Evolutionary conservation across 441 rosid species (phyloP).

Genomic region (Gossypium davidsonii): DNA sequence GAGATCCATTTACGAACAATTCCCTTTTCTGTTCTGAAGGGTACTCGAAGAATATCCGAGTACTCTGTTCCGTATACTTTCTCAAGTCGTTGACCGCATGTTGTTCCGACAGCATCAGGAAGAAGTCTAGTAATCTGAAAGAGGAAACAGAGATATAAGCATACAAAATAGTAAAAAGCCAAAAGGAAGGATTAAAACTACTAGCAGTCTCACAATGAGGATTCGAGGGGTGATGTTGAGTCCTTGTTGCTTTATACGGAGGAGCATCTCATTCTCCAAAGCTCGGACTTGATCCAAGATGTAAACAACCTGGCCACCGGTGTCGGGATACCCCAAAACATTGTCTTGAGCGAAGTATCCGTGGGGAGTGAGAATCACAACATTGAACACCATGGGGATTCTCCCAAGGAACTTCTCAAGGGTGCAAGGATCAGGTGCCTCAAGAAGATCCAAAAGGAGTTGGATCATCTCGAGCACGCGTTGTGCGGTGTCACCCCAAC

Average conservation of each 20-base stretch:
- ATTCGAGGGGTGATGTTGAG: conserved; percentile 85
- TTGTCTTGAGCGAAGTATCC: conserved; percentile 86
- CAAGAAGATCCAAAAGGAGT: conserved; percentile 75
- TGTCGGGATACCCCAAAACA: conserved; percentile 94
- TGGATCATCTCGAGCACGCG: conserved; percentile 65
- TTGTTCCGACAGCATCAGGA: conserved; percentile 94
- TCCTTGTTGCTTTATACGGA: conserved; percentile 84
- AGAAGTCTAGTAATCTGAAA: conserved; percentile 75
- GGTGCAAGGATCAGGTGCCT: conserved; percentile 83
- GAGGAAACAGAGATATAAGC: conserved; percentile 10
- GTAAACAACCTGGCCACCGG: conserved; percentile 98
- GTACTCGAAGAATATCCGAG: conserved; percentile 87
- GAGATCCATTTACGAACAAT: conserved; percentile 91
- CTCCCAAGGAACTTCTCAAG: conserved; percentile 72
- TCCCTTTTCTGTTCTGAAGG: conserved; percentile 81
- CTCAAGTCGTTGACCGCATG: conserved; percentile 92
- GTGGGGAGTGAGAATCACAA: conserved; percentile 74
- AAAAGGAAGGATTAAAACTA: neutral
- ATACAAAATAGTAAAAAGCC: neutral
- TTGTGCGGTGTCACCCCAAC: conserved; percentile 71
- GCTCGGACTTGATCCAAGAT: conserved; percentile 98
- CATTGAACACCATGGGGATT: conserved; percentile 84
- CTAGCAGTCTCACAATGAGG: conserved; percentile 54
- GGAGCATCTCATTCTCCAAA: conserved; percentile 80
- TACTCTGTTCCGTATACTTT: conserved; percentile 72